Conservation (phyloP, 2,329 filamentous ascomycete species). For the Neophaeococcomyces aloes region DNA sequence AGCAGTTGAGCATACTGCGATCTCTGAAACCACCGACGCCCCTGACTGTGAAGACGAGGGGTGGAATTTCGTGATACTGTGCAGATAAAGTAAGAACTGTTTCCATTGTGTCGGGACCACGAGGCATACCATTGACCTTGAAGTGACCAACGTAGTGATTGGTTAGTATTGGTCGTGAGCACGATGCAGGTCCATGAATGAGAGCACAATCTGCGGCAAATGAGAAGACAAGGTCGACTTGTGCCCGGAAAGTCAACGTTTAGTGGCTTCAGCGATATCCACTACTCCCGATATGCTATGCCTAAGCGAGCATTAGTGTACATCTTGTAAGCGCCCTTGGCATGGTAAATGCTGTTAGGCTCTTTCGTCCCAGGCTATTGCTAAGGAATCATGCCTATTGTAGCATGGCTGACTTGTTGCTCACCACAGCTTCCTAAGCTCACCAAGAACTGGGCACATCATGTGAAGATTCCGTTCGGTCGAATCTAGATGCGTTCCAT, state of each 20-base stretch:
- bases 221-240: conserved; percentile 1
- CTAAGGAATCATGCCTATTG: not conserved
- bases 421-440: not conserved
- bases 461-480: not conserved
- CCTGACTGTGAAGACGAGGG: conserved; percentile 10
- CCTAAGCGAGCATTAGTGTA: conserved; percentile 1
- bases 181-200: conserved; percentile 1
- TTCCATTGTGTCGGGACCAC: conserved; percentile 3
- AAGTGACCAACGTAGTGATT: conserved; percentile 5
- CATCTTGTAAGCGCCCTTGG: conserved; percentile 5
- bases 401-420: not conserved
- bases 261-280: conserved; percentile 1
- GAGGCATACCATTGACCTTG: not conserved
- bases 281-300: not conserved
- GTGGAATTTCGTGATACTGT: not conserved
- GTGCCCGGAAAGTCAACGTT: not conserved
- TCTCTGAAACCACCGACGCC: conserved; percentile 19
- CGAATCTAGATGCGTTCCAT: not conserved
- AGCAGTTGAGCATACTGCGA: conserved; percentile 6
- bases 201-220: conserved; percentile 5
- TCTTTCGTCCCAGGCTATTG: not conserved
- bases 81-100: conserved; percentile 7
- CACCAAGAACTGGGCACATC: too few species aligned
- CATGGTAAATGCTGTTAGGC: not conserved
- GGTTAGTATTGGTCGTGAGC: conserved; percentile 2